phyloP scores from a whole-genome alignment of 768 basidiomycete genomes.

The Boletus tomentosulus region DNA sequence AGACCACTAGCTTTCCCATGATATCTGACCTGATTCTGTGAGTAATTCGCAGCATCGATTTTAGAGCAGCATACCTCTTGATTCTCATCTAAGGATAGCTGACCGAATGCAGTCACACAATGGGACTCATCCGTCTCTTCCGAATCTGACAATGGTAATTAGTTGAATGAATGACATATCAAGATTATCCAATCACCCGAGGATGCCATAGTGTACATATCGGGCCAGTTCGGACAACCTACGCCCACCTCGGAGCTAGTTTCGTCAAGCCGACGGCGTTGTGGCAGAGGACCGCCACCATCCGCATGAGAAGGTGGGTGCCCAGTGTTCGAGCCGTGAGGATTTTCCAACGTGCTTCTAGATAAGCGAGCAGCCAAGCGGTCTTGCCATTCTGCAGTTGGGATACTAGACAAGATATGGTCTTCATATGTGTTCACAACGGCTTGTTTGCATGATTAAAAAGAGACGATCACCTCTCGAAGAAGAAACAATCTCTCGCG shows the following conservation, averaged over 20 bases:
- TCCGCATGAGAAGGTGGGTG: constrained; percentile 26
- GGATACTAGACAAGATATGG: constrained; percentile 55
- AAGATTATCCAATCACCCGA: constrained; percentile 24
- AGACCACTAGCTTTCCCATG: constrained; percentile 78
- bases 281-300: constrained; percentile 36
- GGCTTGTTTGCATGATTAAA: not conserved
- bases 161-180: constrained; percentile 4
- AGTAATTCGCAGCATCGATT: constrained; percentile 6
- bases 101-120: constrained; percentile 59
- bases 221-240: constrained; percentile 48
- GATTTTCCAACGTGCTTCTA: constrained; percentile 17
- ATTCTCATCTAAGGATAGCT: constrained; percentile 72
- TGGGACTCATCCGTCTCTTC: constrained; percentile 37
- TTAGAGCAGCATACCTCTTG: constrained; percentile 48
- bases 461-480: constrained; percentile 41
- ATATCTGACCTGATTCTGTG: constrained; percentile 64
- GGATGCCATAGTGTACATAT: constrained; percentile 51
- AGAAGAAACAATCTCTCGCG: constrained; percentile 78
- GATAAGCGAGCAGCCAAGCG: constrained; percentile 56
- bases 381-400: constrained; percentile 78
- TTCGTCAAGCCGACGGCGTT: constrained; percentile 44
- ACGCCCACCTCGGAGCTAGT: constrained; percentile 4
- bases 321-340: constrained; percentile 6
- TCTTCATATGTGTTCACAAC: constrained; percentile 34
- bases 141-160: constrained; percentile 27